These are phyloP conservation scores for Neoscytalidium dimidiatum DNA, from an alignment of 2,329 filamentous ascomycete genomes.

Conservation along the genomic window DNA sequence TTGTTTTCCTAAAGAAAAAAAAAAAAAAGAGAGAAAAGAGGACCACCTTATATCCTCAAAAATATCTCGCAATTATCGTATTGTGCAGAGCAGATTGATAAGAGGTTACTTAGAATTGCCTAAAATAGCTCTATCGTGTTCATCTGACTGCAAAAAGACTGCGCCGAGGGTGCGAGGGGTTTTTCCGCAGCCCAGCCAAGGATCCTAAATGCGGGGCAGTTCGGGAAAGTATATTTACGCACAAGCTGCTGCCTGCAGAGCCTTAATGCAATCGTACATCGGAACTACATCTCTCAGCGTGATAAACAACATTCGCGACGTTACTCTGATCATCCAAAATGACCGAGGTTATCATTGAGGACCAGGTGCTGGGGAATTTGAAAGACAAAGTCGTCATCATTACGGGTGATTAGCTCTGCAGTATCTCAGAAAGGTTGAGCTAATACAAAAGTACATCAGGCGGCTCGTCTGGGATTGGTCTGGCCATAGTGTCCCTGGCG, in stretches of 20 bases:
- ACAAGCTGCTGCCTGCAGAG: background rate
- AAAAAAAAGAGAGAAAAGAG: no score
- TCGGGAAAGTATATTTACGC: background rate
- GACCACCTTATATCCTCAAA: no score
- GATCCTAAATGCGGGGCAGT: background rate
- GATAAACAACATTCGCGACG: no score
- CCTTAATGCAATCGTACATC: no score
- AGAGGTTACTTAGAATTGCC: no score
- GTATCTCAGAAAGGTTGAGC: background rate
- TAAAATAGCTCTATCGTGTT: no score
- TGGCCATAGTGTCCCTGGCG: slow-evolving; percentile 56
- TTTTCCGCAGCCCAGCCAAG: background rate
- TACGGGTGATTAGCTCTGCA: slow-evolving; percentile 44
- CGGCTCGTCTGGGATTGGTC: slow-evolving; percentile 62
- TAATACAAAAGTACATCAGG: slow-evolving; percentile 35
- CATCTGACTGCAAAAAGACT: no score
- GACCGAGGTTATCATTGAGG: slow-evolving; percentile 49
- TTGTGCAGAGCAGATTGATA: no score
- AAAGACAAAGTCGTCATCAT: slow-evolving; percentile 56
- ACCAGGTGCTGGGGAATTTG: slow-evolving; percentile 46
- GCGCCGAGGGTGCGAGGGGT: background rate
- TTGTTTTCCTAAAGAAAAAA: no score
- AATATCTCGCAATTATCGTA: no score
- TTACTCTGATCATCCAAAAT: no score
- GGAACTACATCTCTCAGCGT: no score